Base-by-base conservation (phyloP, 2,329 filamentous ascomycete species). In the Sodiomyces alkalinus region DNA sequence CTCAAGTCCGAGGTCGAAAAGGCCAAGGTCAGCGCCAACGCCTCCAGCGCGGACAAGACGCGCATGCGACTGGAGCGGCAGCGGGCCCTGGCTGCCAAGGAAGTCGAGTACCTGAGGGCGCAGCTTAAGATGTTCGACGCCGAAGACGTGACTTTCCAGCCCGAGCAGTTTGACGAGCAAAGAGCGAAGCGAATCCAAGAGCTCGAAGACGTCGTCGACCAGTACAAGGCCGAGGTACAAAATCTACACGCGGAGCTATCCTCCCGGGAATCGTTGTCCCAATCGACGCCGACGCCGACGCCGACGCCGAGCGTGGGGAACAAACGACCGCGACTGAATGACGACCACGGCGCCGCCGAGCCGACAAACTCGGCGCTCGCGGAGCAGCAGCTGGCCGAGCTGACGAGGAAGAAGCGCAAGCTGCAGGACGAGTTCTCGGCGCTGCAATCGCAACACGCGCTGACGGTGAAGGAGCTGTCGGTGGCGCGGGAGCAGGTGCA, bases 51-150 rank as follows among this genome's bases (percentile, higher is more conserved):
- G 11, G 79, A 82, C 43, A 79, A 85, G 52, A 66, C 69, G 2
- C 75, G 74, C 23, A 59, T 79, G 29, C 71, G 90, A 18, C 58
- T 94, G 0, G 87, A 98, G 42, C 68, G 90, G 33, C 87, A 96
- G 47, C 80, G 82, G 33, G 71, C 68, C 1, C 65, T 98, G 6
- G 83, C 86, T 0, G 65, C 83, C 15, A 94, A 94, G 46, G 92
- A 98, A 48, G 82, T 90, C 1, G 86, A 94, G 40, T 93, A 92
- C 47, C 66, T 98, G 6, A 80, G 90, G 14, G 87, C 83, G 1
- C 90, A 98, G 51, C 65, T 96, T 30, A 86, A 86, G 53, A 78
- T 80, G 0, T 79, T 92, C 34, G 82, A 96, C 43, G 69, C 73
- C 1, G 90, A 98, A 51, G 86, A 96, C 43, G 71, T 74, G 29